Evolutionary conservation across 305 asterid species (phyloP), one percentile per base, ranked within the genome.

Genomic region (Fraxinus dipetala): DNA sequence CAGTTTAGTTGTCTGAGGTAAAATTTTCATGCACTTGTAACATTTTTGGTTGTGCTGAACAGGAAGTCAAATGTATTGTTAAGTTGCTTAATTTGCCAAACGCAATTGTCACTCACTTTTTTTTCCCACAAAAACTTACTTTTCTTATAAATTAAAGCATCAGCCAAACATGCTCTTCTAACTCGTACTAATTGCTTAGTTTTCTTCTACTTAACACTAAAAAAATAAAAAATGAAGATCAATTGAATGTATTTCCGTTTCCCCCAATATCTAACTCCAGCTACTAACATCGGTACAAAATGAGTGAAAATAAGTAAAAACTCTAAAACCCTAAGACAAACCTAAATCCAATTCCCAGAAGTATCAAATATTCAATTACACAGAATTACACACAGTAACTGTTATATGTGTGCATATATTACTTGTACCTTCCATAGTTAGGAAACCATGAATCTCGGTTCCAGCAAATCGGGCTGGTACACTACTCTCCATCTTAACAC

Each of bases 391-490:
- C 78, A 80, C 43, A 34, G 26, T 9, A 24, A 67, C 34, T 51
- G 38, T 74, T 54, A 5, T 78, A 34, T 51, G 65, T 65, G 76
- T 65, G 86, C 75, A 69, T 26, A 10, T 26, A 26, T 65, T 26
- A 24, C 5, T 1, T 9, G 78, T 86, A 91, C 95, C 93, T 82
- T 84, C 85, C 91, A 88, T 85, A 61, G 91, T 87, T 83, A 80
- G 87, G 84, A 91, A 91, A 54, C 95, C 95, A 86, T 91, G 93
- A 90, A 91, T 88, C 79, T 90, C 95, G 75, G 89, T 79, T 73
- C 91, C 92, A 40, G 79, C 82, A 56, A 91, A 88, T 79, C 73
- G 81, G 82, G 76, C 54, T 34, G 82, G 48, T 70, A 73, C 79
- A 78, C 73, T 84, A 78, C 78, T 82, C 84, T 86, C 93, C 95